Conservation (phyloP, 352 stramenopile genomes). For the Phytopythium litorale region DNA sequence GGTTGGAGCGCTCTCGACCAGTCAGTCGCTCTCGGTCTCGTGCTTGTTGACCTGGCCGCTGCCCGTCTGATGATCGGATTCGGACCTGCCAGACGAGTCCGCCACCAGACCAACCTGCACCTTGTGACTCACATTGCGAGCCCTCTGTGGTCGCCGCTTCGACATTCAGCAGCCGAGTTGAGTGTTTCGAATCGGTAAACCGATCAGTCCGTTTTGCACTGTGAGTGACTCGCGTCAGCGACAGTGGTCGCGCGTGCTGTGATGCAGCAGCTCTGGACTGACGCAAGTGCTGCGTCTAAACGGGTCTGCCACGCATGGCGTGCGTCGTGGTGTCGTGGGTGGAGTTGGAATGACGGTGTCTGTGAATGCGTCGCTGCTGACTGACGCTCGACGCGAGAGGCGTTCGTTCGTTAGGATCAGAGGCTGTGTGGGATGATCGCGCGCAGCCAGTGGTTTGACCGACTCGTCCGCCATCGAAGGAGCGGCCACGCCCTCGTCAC, state of each 20-base stretch:
- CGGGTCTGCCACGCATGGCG: background rate
- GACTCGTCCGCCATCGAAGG: background rate
- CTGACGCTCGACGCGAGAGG: background rate
- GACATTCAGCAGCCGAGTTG: background rate
- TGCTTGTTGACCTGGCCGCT: background rate
- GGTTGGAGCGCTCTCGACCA: background rate
- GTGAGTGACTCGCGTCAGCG: background rate
- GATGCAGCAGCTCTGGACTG: background rate
- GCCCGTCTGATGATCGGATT: background rate
- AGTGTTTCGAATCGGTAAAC: background rate
- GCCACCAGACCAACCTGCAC: no score
- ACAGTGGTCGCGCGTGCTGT: background rate
- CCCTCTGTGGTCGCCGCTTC: background rate
- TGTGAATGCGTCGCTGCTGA: background rate
- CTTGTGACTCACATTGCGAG: background rate
- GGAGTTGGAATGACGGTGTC: background rate
- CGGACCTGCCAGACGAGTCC: background rate
- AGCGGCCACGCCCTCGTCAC: constrained; percentile 1
- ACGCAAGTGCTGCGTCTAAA: constrained; percentile 1
- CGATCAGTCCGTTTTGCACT: background rate
- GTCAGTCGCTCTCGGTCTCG: background rate
- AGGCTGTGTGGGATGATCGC: no score
- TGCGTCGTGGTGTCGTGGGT: background rate
- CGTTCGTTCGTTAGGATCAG: background rate
- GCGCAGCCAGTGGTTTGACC: background rate